Evolutionary conservation across 305 asterid species (phyloP), one percentile per base, ranked within the genome.

Genomic region (Ilex paraguariensis): DNA sequence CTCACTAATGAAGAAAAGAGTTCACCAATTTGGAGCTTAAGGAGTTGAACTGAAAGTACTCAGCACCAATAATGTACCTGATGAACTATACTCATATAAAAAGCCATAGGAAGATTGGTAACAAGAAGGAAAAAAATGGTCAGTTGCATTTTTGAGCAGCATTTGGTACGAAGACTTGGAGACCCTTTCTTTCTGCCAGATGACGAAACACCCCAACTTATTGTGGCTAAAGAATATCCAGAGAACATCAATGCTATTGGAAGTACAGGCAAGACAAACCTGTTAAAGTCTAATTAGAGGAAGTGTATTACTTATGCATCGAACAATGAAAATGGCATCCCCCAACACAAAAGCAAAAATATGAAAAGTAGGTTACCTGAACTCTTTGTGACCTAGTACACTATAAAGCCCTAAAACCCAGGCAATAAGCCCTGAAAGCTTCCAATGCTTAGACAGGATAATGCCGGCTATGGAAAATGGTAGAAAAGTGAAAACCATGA

Each of bases 251-350:
- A 70, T 54, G 97, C 89, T 59, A 93, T 64, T 14, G 99, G 99
- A 80, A 93, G 96, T 74, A 93, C 87, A 54, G 97, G 97, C 70
- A 93, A 92, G 74, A 90, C 96, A 68, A 93, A 93, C 95, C 97
- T 93, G 93, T 76, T 60, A 65, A 69, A 64, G 51, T 76, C 78
- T 66, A 70, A 78, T 65, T 39, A 78, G 78, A 77, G 79, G 81
- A 74, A 53, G 69, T 68, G 75, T 82, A 69, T 71, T 55, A 72
- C 57, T 65, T 72, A 70, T 51, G 62, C 68, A 52, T 13, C 10
- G 63, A 59, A 65, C 59, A 59, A 72, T 59, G 58, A 63, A 56
- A 39, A 33, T 36, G 46, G 15, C 17, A 58, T 56, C 49, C 64
- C 15, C 57, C 15, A 56, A 55, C 60, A 63, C 68, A 31, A 65